Conservation (phyloP, 352 stramenopile species). For the Phytopythium delawarense region DNA sequence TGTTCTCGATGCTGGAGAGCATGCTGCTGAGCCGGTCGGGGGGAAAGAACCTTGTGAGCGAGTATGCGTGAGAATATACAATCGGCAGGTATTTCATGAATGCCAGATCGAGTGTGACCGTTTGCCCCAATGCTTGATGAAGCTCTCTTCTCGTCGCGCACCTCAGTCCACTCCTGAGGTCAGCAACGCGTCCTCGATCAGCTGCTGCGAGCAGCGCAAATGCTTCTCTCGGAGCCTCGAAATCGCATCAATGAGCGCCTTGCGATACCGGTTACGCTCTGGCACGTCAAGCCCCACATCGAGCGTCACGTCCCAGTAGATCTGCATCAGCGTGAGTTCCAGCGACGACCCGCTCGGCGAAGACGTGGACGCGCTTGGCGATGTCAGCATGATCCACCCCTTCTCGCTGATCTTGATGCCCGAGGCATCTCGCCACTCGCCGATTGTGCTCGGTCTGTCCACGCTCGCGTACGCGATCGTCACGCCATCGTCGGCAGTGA, state of each 20-base stretch:
- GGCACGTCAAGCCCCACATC: conserved; percentile 1
- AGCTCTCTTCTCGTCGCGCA: neutral
- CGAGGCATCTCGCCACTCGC: neutral
- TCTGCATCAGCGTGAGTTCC: conserved; percentile 2
- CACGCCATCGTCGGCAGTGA: neutral
- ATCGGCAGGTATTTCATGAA: neutral
- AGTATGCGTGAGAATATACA: neutral
- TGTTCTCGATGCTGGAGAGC: neutral
- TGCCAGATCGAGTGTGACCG: neutral
- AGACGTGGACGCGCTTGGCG: neutral
- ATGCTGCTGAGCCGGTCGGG: neutral
- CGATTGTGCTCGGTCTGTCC: neutral
- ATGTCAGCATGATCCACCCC: neutral
- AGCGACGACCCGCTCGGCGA: neutral
- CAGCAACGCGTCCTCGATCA: conserved; percentile 4
- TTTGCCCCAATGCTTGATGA: neutral
- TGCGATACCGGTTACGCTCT: neutral
- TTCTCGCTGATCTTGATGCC: conserved; percentile 1
- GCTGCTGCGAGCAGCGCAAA: neutral
- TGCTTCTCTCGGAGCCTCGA: neutral
- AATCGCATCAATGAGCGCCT: neutral
- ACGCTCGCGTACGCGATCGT: conserved; percentile 1
- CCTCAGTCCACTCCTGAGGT: neutral
- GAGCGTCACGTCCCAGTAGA: conserved; percentile 2
- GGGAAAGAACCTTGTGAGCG: too few relatives aligned